phyloP scores from a whole-genome alignment of 225 moss, liverwort and hornwort species.

The Marchantia polymorpha region DNA sequence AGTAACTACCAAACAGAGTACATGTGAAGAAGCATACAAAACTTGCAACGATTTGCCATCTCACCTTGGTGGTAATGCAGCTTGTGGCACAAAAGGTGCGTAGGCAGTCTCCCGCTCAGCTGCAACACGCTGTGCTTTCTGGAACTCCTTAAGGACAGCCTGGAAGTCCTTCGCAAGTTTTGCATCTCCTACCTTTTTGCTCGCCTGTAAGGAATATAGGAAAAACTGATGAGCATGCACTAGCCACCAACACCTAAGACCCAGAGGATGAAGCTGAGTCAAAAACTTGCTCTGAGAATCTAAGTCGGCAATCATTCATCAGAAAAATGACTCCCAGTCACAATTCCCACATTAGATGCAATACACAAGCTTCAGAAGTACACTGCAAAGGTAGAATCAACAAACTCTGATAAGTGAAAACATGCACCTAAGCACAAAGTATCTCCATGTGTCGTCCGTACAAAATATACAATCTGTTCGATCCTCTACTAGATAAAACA shows the following conservation, averaged over 20 bases:
- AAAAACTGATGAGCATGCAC: not conserved
- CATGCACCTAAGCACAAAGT: no score
- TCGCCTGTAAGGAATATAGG: constrained; percentile 35
- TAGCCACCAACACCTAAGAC: not conserved
- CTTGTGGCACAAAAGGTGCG: constrained; percentile 64
- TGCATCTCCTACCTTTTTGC: constrained; percentile 92
- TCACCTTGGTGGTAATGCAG: constrained; percentile 46
- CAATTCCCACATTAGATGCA: not conserved
- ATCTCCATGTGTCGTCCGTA: no score
- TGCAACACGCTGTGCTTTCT: constrained; percentile 74
- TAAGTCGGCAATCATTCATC: not conserved
- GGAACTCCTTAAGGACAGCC: constrained; percentile 85
- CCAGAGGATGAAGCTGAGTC: not conserved
- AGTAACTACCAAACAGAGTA: no score
- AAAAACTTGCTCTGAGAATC: not conserved
- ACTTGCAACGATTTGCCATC: not conserved
- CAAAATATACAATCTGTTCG: no score
- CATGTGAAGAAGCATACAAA: no score
- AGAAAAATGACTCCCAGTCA: not conserved
- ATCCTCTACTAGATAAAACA: no score
- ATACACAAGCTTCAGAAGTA: not conserved
- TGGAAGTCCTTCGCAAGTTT: constrained; percentile 94
- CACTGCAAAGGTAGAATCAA: not conserved
- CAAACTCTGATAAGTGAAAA: not conserved
- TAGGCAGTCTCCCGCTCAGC: constrained; percentile 75